phyloP scores from a whole-genome alignment of 2,329 filamentous ascomycete genomes.

The Sclerotinia minor region DNA sequence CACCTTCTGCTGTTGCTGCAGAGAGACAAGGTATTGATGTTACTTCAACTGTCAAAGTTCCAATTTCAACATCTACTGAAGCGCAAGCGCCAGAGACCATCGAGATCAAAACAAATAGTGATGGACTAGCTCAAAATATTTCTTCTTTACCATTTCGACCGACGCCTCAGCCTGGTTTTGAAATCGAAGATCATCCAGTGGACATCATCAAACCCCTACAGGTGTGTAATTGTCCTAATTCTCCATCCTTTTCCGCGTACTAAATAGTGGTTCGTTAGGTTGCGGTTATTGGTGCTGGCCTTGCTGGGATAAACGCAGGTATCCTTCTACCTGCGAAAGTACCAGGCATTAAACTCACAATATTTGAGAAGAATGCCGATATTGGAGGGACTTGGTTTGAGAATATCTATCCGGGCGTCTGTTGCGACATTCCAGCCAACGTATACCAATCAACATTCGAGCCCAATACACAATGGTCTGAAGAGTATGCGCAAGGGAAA shows the following conservation, averaged over 20 bases:
- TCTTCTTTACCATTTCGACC: constrained; percentile 7
- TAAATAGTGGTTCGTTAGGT: constrained; percentile 11
- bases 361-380: constrained; percentile 53
- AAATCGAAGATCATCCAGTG: constrained; percentile 26
- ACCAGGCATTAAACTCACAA: constrained; percentile 51
- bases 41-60: not conserved
- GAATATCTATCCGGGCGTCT: constrained; percentile 44
- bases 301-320: constrained; percentile 64
- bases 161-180: constrained; percentile 20
- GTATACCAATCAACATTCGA: constrained; percentile 61
- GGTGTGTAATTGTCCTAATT: constrained; percentile 7
- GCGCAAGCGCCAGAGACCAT: not conserved
- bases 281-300: constrained; percentile 60
- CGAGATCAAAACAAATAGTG: not conserved
- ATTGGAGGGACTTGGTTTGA: constrained; percentile 54
- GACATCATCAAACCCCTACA: constrained; percentile 16
- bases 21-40: not conserved
- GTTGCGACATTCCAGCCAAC: constrained; percentile 40
- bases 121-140: not conserved
- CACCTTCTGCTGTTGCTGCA: constrained; percentile 12
- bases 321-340: constrained; percentile 68
- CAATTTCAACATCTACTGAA: not conserved
- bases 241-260: not conserved
- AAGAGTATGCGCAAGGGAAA: constrained; percentile 64
- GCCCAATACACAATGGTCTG: constrained; percentile 68